Conservation (phyloP, 768 basidiomycete genomes). For the Hemileccinum rubropunctum region DNA sequence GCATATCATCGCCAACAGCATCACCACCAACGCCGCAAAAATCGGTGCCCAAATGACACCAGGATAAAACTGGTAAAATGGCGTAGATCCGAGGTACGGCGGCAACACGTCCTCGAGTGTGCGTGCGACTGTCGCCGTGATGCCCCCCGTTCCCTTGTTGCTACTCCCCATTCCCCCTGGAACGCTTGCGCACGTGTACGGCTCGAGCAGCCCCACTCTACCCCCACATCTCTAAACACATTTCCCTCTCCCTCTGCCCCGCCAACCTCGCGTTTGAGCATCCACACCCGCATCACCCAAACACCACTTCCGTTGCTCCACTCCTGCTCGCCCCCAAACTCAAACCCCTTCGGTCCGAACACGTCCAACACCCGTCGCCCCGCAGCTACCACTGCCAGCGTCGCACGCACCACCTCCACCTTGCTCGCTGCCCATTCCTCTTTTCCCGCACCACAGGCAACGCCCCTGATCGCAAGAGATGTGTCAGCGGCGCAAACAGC, state of each 20-base stretch:
- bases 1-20: too few relatives aligned
- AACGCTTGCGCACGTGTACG: too few relatives aligned
- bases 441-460: constrained; percentile 58
- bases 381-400: constrained; percentile 58
- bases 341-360: constrained; percentile 40
- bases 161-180: too few relatives aligned
- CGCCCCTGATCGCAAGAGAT: constrained; percentile 77
- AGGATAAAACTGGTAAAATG: too few relatives aligned
- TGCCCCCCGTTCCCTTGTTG: too few relatives aligned
- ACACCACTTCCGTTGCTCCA: constrained; percentile 41
- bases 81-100: too few relatives aligned
- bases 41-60: too few relatives aligned
- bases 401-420: constrained; percentile 67
- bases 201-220: too few relatives aligned
- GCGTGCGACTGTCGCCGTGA: too few relatives aligned
- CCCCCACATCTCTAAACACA: too few relatives aligned
- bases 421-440: constrained; percentile 74
- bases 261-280: constrained; percentile 80
- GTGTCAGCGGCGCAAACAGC: constrained; percentile 60
- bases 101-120: too few relatives aligned
- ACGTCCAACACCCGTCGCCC: constrained; percentile 43
- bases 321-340: background rate
- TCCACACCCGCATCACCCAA: constrained; percentile 92
- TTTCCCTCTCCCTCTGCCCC: constrained; percentile 17
- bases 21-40: too few relatives aligned